phyloP scores from a whole-genome alignment of 768 basidiomycete species.

The Pluteus cervinus region DNA sequence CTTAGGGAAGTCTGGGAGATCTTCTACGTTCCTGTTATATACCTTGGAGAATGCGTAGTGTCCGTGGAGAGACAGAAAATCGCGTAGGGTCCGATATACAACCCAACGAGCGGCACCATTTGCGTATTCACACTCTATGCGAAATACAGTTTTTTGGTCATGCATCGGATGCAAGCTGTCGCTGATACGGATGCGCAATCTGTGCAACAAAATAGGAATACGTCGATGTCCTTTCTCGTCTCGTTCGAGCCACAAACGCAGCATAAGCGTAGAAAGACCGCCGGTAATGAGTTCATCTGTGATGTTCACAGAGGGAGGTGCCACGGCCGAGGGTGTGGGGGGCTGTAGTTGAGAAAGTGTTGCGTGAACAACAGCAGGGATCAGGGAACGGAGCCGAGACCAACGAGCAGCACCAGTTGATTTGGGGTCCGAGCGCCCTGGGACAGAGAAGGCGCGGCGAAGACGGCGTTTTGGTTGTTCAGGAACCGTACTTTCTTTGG shows the following conservation, averaged over 20 bases:
- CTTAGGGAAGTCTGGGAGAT: constrained; percentile 88
- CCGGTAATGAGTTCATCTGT: constrained; percentile 79
- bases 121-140: constrained; percentile 95
- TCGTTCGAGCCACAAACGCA: constrained; percentile 79
- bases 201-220: constrained; percentile 72
- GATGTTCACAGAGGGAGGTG: constrained; percentile 58
- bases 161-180: constrained; percentile 83
- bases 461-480: constrained; percentile 20
- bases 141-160: constrained; percentile 72
- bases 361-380: constrained; percentile 46
- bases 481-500: constrained; percentile 11
- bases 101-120: constrained; percentile 93
- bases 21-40: constrained; percentile 63
- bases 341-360: too few species aligned
- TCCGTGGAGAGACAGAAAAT: constrained; percentile 84
- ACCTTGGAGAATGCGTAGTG: constrained; percentile 87
- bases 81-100: constrained; percentile 87
- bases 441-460: too few species aligned
- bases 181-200: constrained; percentile 77
- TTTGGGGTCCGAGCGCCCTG: too few species aligned
- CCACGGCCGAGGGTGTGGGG: constrained; percentile 42
- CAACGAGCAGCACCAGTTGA: constrained; percentile 39
- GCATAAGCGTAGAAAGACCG: constrained; percentile 72
- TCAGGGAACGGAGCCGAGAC: constrained; percentile 57
- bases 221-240: constrained; percentile 84